Base-by-base conservation (phyloP, 805 yeast species). In the Saccharomycopsis fibuligera region DNA sequence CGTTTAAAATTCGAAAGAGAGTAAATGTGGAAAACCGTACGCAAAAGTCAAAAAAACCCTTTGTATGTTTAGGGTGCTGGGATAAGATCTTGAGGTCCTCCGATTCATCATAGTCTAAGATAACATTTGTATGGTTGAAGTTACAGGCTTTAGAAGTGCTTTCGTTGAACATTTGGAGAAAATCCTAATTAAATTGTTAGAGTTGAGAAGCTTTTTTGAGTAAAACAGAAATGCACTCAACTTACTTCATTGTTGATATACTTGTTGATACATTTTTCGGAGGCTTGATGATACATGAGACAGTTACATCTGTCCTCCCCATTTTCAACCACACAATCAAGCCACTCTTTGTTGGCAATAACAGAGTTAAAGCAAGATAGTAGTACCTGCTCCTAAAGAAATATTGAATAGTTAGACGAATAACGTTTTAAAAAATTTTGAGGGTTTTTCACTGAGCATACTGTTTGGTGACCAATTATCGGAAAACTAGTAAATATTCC, bases 251-350 rank as follows among this genome's bases (percentile, higher is more conserved):
- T 25, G n/a, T 35, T 16, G 10, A 47, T 36, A 33, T 35, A 39
- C n/a, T 23, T 29, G 17, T 25, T 24, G 35, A 49, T 49, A 38
- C 52, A 49, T 4, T 38, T 35, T 17, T 44, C 43, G 17, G 6
- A 39, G 4, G 52, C 52, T 23, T 30, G 19, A 8, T 31, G 40
- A 36, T 49, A 49, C 5, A 45, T 14, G 17, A 30, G 37, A 35
- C 53, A 50, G 31, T 46, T 46, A 16, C 53, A 50, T 10, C 22
- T 21, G 36, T 47, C 50, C n/a, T 50, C 54, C 10, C 41, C 48
- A 4, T 37, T 10, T 22, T 31, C 45, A n/a, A 41, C 17, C 5
- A 47, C 51, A 16, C 50, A 50, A 22, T 39, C 23, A 2, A 46
- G 21, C 50, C 50, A 50, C 23, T 38, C 36, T 10, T 19, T 12